Base-by-base conservation (phyloP, 2,329 filamentous ascomycete species). In the Alternaria tenuissima region DNA sequence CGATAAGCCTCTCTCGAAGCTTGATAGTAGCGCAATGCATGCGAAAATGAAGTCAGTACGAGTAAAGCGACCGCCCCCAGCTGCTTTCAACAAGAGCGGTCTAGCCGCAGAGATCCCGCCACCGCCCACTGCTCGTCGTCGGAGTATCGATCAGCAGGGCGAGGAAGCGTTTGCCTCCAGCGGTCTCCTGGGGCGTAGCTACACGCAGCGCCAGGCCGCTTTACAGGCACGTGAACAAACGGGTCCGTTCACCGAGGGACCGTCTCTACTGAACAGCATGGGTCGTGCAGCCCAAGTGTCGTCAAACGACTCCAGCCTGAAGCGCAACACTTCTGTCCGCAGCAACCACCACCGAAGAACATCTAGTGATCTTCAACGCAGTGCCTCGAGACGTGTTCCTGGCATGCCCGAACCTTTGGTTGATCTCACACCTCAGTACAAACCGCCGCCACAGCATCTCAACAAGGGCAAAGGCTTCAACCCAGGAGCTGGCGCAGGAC, bases 341-440 rank as follows among this genome's bases (percentile, higher is more conserved):
- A 77, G 74, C 57, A 72, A 57, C 20, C 70, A 75, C 43, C 71
- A 73, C 60, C 57, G 65, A 42, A 70, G 71, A 18, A 69, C 69
- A 3, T 78, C 79, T 24, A 71, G 76, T 39, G 77, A 80, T 57
- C 72, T 84, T 5, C 76, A 78, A 41, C 80, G 83, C 51, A 80
- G 81, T n/a, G 77, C 75, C n/a, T 86, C 85, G 2, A 78, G 72
- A 48, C 75, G 76, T 7, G 73, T 77, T 24, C 70, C 68, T 32
- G 69, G 66, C 8, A 80, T 76, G 68, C 82, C 83, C 3, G 88
- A 87, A 62, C 90, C 91, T 1, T 82, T 93, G 6, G 79, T 93
- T 30, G 90, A 91, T 69, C 82, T 93, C 41, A 88, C 88, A 0
- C 87, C 88, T 0, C 81, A 83, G 49, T 90, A 89, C 70, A 82